These are phyloP conservation scores for Talaromyces thailandensis DNA, from an alignment of 495 filamentous ascomycete species.

Conservation along the genomic window DNA sequence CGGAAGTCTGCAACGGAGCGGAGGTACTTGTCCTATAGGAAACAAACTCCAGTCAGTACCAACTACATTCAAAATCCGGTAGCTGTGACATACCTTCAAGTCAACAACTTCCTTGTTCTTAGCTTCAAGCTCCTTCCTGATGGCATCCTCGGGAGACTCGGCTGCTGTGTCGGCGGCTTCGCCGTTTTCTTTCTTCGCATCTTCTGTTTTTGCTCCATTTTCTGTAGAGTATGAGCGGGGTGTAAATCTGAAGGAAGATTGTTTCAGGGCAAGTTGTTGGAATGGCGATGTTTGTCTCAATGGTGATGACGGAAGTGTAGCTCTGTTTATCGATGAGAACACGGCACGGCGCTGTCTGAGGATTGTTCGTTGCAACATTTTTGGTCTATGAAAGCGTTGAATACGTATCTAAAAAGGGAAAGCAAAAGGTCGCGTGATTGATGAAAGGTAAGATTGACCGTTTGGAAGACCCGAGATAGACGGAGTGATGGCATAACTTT, in stretches of 20 bases:
- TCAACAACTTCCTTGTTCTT: constrained; percentile 79
- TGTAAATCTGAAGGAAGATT: constrained; percentile 10
- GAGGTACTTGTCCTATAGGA: constrained; percentile 77
- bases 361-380: constrained; percentile 38
- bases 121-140: constrained; percentile 62
- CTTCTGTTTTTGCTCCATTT: constrained; percentile 23
- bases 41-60: constrained; percentile 6
- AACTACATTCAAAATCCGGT: background rate
- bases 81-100: constrained; percentile 58
- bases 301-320: constrained; percentile 22
- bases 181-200: constrained; percentile 27
- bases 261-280: constrained; percentile 24
- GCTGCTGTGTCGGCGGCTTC: constrained; percentile 34
- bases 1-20: constrained; percentile 92
- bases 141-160: constrained; percentile 28
- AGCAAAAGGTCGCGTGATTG: background rate
- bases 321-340: constrained; percentile 21
- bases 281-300: constrained; percentile 30
- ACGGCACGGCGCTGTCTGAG: constrained; percentile 35
- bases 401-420: constrained; percentile 3
- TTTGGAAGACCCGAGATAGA: background rate
- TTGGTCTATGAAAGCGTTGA: constrained; percentile 11
- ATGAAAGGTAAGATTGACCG: background rate
- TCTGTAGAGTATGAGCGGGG: constrained; percentile 34
- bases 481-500: constrained; percentile 2